Conservation (phyloP, 768 basidiomycete genomes). For the Amanita muscaria region DNA sequence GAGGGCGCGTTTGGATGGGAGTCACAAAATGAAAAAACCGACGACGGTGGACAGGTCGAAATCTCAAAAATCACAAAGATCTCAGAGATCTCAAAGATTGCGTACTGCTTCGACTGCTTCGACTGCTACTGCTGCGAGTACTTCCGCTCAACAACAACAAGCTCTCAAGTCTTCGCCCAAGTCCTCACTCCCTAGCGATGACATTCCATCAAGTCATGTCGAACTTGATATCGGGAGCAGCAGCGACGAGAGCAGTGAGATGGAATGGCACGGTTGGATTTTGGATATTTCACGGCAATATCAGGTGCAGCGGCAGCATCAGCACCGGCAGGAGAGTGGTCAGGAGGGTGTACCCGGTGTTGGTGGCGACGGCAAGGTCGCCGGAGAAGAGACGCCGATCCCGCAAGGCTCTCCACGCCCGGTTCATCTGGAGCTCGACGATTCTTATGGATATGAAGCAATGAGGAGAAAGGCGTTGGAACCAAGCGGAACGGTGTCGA, state of each 20-base stretch:
- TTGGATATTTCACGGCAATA: constrained; percentile 34
- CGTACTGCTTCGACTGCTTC: background rate
- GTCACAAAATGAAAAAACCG: too few relatives aligned
- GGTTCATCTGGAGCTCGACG: too few relatives aligned
- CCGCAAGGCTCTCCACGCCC: too few relatives aligned
- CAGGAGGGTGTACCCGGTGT: too few relatives aligned
- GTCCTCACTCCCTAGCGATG: too few relatives aligned
- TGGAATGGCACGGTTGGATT: constrained; percentile 56
- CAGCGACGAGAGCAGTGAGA: constrained; percentile 31
- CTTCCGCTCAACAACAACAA: background rate
- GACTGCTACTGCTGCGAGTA: background rate
- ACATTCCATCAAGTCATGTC: background rate
- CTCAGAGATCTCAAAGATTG: too few relatives aligned
- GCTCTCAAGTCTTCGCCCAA: too few relatives aligned
- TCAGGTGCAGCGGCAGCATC: constrained; percentile 11
- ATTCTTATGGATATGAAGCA: background rate
- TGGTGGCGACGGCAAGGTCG: too few relatives aligned
- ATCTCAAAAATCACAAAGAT: too few relatives aligned
- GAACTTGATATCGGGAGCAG: background rate
- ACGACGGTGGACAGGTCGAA: too few relatives aligned
- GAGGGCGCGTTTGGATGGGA: background rate
- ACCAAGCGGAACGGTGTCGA: background rate
- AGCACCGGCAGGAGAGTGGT: background rate
- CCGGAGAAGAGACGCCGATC: too few relatives aligned
- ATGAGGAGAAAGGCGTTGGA: background rate